Evolutionary conservation across 306 rosid species (phyloP).

Genomic region (Amphicarpaea edgeworthii): DNA sequence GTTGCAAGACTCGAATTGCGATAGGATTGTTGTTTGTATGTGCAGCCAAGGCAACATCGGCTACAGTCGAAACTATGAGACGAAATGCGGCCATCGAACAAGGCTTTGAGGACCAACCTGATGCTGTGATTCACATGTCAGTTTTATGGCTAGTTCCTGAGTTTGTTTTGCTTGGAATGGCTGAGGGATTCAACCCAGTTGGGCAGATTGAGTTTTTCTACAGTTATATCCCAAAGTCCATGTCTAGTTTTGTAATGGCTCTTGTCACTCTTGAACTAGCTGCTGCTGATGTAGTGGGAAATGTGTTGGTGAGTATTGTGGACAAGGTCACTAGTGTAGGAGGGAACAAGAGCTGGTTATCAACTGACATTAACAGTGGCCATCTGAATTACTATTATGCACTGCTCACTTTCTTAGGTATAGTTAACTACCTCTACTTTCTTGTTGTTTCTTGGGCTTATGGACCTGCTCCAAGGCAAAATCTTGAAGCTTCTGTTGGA

Average conservation of each 20-base stretch:
- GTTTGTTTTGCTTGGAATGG: conserved; percentile 46
- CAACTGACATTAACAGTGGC: conserved; percentile 60
- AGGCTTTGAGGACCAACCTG: conserved; percentile 49
- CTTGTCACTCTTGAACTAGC: conserved; percentile 51
- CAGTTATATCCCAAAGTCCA: conserved; percentile 50
- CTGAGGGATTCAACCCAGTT: conserved; percentile 51
- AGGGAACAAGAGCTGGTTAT: conserved; percentile 60
- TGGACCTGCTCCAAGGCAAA: conserved; percentile 37
- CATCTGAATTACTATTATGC: conserved; percentile 56
- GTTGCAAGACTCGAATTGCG: conserved; percentile 47
- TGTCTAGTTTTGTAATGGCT: conserved; percentile 62
- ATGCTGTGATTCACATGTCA: conserved; percentile 48
- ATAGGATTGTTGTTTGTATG: conserved; percentile 41
- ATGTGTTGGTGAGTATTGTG: conserved; percentile 45
- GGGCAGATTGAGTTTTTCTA: conserved; percentile 58
- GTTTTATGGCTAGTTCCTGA: conserved; percentile 58
- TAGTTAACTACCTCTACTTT: conserved; percentile 55
- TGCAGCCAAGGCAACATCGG: conserved; percentile 37
- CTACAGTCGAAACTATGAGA: conserved; percentile 47
- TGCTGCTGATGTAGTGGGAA: conserved; percentile 40
- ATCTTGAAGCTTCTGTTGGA: conserved; percentile 24
- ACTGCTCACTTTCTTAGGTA: conserved; percentile 41
- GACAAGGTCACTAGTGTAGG: conserved; percentile 49
- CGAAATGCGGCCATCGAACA: conserved; percentile 37
- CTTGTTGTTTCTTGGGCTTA: conserved; percentile 52